phyloP scores from a whole-genome alignment of 352 stramenopile species.

The Globisporangium cederbergense region DNA sequence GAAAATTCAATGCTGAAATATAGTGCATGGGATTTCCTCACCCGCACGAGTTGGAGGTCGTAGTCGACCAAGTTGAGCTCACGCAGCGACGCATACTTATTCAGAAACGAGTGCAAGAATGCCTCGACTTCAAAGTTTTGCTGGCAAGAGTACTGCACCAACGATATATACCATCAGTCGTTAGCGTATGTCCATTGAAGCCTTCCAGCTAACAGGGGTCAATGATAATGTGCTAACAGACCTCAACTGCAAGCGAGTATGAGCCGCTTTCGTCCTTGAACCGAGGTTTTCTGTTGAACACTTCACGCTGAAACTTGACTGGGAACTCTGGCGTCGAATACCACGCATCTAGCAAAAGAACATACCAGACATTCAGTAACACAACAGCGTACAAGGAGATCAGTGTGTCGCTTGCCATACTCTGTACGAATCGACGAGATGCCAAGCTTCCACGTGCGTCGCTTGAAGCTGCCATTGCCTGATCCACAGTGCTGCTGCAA shows the following conservation, averaged over 20 bases:
- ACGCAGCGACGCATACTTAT: conserved; percentile 35
- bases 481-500: background rate
- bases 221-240: conserved; percentile 6
- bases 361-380: background rate
- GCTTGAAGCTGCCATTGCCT: no score
- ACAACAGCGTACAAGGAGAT: background rate
- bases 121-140: conserved; percentile 55
- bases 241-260: conserved; percentile 15
- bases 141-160: conserved; percentile 35
- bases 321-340: conserved; percentile 42
- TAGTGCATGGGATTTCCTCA: conserved; percentile 13
- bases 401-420: conserved; percentile 7
- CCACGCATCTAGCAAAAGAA: conserved; percentile 25
- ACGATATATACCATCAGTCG: background rate
- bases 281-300: background rate
- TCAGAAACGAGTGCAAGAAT: conserved; percentile 49
- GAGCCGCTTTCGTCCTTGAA: background rate
- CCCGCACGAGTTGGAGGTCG: conserved; percentile 47
- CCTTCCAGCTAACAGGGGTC: background rate
- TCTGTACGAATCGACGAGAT: conserved; percentile 27
- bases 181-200: background rate
- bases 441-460: conserved; percentile 10
- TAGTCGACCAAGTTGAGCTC: conserved; percentile 57
- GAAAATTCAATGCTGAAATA: background rate
- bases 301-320: conserved; percentile 24